These are phyloP conservation scores for Sodiomyces alkalinus DNA, from an alignment of 2,329 filamentous ascomycete species.

Conservation along the genomic window DNA sequence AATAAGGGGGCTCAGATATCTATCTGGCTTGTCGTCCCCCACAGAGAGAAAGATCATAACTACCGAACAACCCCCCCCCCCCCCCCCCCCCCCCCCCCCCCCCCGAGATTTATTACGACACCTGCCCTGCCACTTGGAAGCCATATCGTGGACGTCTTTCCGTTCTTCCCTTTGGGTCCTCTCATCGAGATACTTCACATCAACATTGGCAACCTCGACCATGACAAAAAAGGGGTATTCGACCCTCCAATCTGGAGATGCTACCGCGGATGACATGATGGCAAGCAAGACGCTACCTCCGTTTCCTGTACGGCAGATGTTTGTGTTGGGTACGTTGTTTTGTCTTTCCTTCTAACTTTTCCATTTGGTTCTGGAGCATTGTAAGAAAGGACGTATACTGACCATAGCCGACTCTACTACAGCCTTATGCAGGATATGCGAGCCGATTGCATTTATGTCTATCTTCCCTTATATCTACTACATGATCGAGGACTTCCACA, in stretches of 20 bases:
- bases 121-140: no score
- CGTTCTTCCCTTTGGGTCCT: not conserved
- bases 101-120: not conserved
- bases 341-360: no score
- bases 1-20: no score
- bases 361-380: no score
- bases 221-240: constrained; percentile 8
- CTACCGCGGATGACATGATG: constrained; percentile 1
- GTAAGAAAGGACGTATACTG: not conserved
- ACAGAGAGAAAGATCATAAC: no score
- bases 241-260: constrained; percentile 4
- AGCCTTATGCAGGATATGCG: constrained; percentile 92
- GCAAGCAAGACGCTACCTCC: constrained; percentile 12
- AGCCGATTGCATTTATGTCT: constrained; percentile 98
- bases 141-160: no score
- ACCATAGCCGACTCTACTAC: not conserved
- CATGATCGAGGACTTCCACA: constrained; percentile 86
- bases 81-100: not conserved
- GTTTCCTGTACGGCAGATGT: constrained; percentile 30
- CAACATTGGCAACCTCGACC: constrained; percentile 1
- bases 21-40: no score
- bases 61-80: no score
- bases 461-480: constrained; percentile 98
- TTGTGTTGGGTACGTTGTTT: constrained; percentile 28
- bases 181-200: not conserved